Base-by-base conservation (phyloP, 1,284 basidiomycete genomes). In the Moesziomyces parantarcticus region DNA sequence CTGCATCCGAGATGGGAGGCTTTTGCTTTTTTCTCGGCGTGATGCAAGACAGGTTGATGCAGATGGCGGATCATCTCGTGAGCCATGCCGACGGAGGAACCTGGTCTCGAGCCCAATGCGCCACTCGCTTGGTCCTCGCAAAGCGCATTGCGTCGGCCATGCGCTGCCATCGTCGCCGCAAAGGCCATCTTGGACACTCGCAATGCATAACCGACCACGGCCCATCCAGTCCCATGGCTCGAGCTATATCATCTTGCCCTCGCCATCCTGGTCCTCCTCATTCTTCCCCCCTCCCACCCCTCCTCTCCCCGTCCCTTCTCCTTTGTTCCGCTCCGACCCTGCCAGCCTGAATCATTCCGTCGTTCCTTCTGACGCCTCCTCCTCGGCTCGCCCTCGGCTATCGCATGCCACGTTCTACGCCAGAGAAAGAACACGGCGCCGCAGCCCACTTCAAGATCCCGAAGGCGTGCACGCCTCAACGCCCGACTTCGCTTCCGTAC, bases 161-260 rank as follows among this genome's bases (percentile, higher is more conserved):
- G 18, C 5, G 16, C 36, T 18, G 36, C 16, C 36, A 18, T 6
- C 16, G 16, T 18, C 36, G 36, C 5, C 36, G 16, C 18, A 39
- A 18, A 39, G 36, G 14, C 36, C 16, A 39, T 39, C 36, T 18
- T 39, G 16, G 16, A 39, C 36, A 18, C 16, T 18, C 36, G 3
- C 36, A 20, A 21, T 54, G 43, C 29, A 54, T 54, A 39, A 49
- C 46, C 51, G 21, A 40, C 29, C 26, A 23, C 7, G 21, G 29
- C 20, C 29, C 29, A 32, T 32, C 29, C 29, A 32, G 29, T 32
- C 32, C 54, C 54, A 23, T 53, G 43, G 39, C 44, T 25, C 23
- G 54, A n/a, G 64, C 39, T 49, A 60, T 67, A 67, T 67, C 64
- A 57, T 36, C 43, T 51, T 32, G n/a, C 25, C 14, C 43, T 29